Conservation (phyloP, 106 monocot genomes). For the Platanthera guangdongensis region DNA sequence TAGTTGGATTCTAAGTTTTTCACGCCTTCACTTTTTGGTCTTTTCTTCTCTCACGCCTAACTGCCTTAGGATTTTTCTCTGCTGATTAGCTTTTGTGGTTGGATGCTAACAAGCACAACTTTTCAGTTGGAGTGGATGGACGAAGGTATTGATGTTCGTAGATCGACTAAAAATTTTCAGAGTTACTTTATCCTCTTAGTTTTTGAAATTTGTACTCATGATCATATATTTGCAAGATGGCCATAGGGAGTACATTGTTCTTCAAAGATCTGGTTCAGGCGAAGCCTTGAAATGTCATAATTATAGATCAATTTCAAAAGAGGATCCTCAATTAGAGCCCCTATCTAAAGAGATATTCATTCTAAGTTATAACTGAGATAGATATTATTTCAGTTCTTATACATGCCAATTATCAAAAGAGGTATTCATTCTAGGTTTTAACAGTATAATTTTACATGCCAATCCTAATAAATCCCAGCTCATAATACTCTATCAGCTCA, state of each 20-base stretch:
- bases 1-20: too few species aligned
- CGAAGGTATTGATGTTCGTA: constrained; percentile 24
- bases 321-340: constrained; percentile 55
- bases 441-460: too few species aligned
- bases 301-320: constrained; percentile 43
- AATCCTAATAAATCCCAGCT: too few species aligned
- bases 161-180: background rate
- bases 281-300: constrained; percentile 12
- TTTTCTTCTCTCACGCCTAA: too few species aligned
- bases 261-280: background rate
- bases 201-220: background rate
- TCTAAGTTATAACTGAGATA: background rate
- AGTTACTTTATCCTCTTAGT: background rate
- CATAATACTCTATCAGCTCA: too few species aligned
- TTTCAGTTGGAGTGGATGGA: constrained; percentile 44
- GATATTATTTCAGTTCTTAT: background rate
- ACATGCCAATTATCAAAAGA: background rate
- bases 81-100: too few species aligned
- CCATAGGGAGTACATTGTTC: constrained; percentile 2
- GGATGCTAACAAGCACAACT: too few species aligned
- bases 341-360: constrained; percentile 56
- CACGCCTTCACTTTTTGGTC: too few species aligned
- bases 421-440: too few species aligned
- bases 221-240: constrained; percentile 17
- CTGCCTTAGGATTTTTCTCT: too few species aligned